These are phyloP conservation scores for Melampsora larici-populina DNA, from an alignment of 1,284 basidiomycete species.

Conservation along the genomic window DNA sequence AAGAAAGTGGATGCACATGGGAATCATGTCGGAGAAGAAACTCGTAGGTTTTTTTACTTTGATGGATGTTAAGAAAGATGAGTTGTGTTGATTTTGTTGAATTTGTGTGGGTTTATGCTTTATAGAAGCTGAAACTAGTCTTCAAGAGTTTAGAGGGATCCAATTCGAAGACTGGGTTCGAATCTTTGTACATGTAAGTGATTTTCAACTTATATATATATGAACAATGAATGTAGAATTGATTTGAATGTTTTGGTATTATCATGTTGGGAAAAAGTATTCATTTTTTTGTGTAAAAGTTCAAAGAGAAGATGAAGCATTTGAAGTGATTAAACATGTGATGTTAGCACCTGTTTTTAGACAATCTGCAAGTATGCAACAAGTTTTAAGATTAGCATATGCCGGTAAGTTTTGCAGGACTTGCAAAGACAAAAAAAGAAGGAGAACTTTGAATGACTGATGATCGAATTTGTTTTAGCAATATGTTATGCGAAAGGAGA, in stretches of 20 bases:
- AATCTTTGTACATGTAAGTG: constrained; percentile 75
- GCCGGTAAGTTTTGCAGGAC: constrained; percentile 22
- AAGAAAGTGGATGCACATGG: too few species aligned
- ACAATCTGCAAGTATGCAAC: constrained; percentile 64
- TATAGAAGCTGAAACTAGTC: neutral
- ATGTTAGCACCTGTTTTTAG: constrained; percentile 69
- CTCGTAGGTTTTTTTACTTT: neutral
- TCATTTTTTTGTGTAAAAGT: constrained; percentile 69
- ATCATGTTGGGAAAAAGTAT: constrained; percentile 62
- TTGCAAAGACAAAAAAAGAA: too few species aligned
- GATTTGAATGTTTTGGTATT: too few species aligned
- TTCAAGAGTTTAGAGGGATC: constrained; percentile 69
- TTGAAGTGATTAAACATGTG: constrained; percentile 76
- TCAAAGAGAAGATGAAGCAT: constrained; percentile 65
- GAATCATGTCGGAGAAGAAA: neutral
- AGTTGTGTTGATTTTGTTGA: too few species aligned
- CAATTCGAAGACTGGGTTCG: constrained; percentile 79
- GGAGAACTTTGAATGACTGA: too few species aligned
- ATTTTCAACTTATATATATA: too few species aligned
- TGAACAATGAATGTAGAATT: too few species aligned
- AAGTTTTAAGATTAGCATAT: constrained; percentile 50
- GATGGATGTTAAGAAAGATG: too few species aligned
- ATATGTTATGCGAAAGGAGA: constrained; percentile 65
- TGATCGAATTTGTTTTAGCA: constrained; percentile 57
- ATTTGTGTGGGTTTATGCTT: too few species aligned